Evolutionary conservation across 2,329 filamentous ascomycete genomes (phyloP).

Genomic region (Clonostachys byssicola): DNA sequence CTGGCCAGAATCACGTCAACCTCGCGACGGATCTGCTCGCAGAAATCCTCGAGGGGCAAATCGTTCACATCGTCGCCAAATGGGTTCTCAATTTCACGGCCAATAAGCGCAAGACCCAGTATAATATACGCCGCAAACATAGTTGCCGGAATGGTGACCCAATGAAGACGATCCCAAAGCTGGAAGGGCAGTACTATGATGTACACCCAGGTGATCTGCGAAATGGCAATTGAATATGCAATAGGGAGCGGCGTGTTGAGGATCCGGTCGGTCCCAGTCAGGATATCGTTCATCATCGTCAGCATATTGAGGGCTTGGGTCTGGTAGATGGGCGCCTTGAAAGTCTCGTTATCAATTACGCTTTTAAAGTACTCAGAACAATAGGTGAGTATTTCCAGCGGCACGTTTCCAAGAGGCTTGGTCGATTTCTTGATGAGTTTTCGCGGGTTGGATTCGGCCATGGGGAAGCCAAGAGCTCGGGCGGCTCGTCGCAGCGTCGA

Average conservation of each 20-base stretch:
- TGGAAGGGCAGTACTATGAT: conserved; percentile 71
- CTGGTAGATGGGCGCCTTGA: conserved; percentile 44
- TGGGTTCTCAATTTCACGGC: conserved; percentile 64
- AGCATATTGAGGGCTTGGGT: conserved; percentile 46
- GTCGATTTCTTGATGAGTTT: conserved; percentile 64
- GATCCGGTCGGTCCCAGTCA: conserved; percentile 67
- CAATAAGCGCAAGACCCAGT: conserved; percentile 26
- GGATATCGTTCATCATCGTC: conserved; percentile 57
- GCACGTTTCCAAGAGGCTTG: conserved; percentile 66
- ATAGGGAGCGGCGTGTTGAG: conserved; percentile 69
- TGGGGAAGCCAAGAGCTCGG: conserved; percentile 55
- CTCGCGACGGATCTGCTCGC: conserved; percentile 22
- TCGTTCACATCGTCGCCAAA: conserved; percentile 67
- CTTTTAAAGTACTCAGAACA: conserved; percentile 57
- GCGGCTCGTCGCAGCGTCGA: conserved; percentile 47
- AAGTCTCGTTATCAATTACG: conserved; percentile 42
- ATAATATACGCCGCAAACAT: conserved; percentile 53
- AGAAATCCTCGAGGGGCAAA: conserved; percentile 58
- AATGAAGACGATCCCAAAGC: conserved; percentile 53
- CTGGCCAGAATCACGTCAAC: too few relatives aligned
- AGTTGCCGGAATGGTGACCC: conserved; percentile 44
- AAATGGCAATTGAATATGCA: conserved; percentile 71
- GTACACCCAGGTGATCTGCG: conserved; percentile 75
- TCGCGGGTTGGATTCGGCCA: conserved; percentile 65
- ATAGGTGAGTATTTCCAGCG: conserved; percentile 66